Conservation (phyloP, 345 rosid species). For the Pistacia vera region DNA sequence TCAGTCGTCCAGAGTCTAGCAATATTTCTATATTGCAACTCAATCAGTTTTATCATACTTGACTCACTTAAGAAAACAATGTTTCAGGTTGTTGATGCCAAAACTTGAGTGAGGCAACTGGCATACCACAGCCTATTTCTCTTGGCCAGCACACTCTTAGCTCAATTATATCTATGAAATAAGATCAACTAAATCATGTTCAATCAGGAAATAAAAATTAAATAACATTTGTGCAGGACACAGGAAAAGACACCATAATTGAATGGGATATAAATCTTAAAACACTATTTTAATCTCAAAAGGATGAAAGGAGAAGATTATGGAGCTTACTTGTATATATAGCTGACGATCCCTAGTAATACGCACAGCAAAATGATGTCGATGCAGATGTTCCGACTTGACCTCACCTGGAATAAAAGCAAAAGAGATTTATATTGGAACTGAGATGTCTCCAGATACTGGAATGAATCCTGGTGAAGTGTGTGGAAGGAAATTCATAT, state of each 20-base stretch:
- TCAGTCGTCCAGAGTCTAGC: not conserved
- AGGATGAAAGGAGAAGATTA: not conserved
- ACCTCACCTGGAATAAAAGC: slow-evolving; percentile 57
- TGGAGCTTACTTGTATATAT: slow-evolving; percentile 71
- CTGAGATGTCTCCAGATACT: not conserved
- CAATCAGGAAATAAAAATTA: not conserved
- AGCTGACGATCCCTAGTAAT: slow-evolving; percentile 67
- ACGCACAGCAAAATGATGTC: slow-evolving; percentile 72
- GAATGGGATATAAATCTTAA: not conserved
- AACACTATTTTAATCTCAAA: not conserved
- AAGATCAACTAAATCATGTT: not conserved
- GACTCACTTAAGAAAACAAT: not conserved
- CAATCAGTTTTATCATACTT: not conserved
- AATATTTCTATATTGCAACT: not conserved
- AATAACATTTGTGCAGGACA: not conserved
- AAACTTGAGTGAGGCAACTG: not conserved
- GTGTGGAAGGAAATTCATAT: not conserved
- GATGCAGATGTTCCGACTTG: slow-evolving; percentile 76
- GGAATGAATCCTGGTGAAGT: not conserved
- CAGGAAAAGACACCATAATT: not conserved
- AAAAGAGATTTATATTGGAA: slow-evolving; percentile 6
- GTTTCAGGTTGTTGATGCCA: not conserved
- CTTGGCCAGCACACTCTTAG: not conserved
- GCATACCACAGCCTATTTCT: not conserved
- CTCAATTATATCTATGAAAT: not conserved